Base-by-base conservation (phyloP, 352 stramenopile species). In the Lagenidium sp. region DNA sequence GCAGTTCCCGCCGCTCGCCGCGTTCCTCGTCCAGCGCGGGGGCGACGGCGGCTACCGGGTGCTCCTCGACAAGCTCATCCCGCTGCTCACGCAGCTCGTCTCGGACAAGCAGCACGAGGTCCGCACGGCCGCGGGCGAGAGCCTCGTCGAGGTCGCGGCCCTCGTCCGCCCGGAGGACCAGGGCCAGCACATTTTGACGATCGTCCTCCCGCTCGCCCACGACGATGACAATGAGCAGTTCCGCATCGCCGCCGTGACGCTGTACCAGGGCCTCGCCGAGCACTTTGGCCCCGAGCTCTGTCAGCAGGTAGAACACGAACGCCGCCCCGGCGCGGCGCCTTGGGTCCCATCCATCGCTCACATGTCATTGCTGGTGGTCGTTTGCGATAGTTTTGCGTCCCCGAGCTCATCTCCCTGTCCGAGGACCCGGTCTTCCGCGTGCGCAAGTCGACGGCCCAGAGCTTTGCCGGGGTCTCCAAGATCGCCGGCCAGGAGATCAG, bases 361-460 rank as follows among this genome's bases (percentile, higher is more conserved):
- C 19, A 11, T 15, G 19, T 19, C 11, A 16, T 28, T 42, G 32
- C 20, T 35, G 22, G 11, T 8, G 13, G 10, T 39, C 8, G 15
- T 7, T 12, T 36, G 44, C 50, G n/a, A n/a, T n/a, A n/a, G 57
- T 97, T 97, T 53, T 93, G 91, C 51, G 82, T 95, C 10, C 85
- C 89, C 3, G 88, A 97, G 38, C 61, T 98, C n/a, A 83, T 97
- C 25, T 92, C 81, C 11, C 47, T 95, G 34, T 85, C 81, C 0
- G 79, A 92, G 57, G 92, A 98, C 57, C 83, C 79, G 1, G 85
- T 95, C 20, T 98, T 98, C 55, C 73, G 93, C 35, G 94, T 98
- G 13, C 65, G 94, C 44, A 91, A 96, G 48, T 82, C 81, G 2
- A 96, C 89, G 11, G 91, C 86, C 1, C 77, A 97, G 51, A 96